phyloP scores from a whole-genome alignment of 1,284 basidiomycete species.

The Rhodotorula sp. region DNA sequence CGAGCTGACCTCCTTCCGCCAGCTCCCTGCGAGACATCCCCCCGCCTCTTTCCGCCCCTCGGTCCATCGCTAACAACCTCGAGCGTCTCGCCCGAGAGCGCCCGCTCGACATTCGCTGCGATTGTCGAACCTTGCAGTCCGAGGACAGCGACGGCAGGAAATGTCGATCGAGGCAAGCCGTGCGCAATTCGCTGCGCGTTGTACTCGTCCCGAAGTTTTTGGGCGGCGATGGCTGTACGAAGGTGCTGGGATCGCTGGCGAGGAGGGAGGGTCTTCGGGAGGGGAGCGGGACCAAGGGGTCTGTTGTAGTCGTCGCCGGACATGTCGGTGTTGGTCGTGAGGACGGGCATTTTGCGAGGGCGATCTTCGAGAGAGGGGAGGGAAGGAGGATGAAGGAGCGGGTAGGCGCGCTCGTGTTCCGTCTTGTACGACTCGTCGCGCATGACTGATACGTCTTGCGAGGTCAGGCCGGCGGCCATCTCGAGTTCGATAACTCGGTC shows the following conservation, averaged over 20 bases:
- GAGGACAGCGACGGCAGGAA: slow-evolving; percentile 28
- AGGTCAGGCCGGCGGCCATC: slow-evolving; percentile 30
- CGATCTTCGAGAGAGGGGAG: slow-evolving; percentile 33
- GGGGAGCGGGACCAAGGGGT: slow-evolving; percentile 12
- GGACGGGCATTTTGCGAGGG: slow-evolving; percentile 9
- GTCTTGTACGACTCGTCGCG: slow-evolving; percentile 8
- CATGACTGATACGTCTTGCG: slow-evolving; percentile 12
- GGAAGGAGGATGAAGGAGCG: slow-evolving; percentile 31
- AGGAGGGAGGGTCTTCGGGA: slow-evolving; percentile 22
- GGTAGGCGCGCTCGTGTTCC: slow-evolving; percentile 23
- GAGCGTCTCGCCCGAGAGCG: slow-evolving; percentile 22
- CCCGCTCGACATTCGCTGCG: slow-evolving; percentile 29
- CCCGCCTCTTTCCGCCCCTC: slow-evolving; percentile 12
- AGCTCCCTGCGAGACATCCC: slow-evolving; percentile 13
- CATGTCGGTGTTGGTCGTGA: slow-evolving; percentile 30
- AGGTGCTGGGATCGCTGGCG: slow-evolving; percentile 32
- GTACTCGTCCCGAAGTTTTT: slow-evolving; percentile 25
- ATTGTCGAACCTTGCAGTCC: slow-evolving; percentile 27
- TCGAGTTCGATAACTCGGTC: slow-evolving; percentile 39
- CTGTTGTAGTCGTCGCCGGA: slow-evolving; percentile 28
- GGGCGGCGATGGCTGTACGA: slow-evolving; percentile 22
- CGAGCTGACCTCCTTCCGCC: neutral
- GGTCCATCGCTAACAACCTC: neutral
- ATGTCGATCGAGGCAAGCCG: slow-evolving; percentile 6
- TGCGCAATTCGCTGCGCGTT: slow-evolving; percentile 23